Percentiles rank a stretch among this genome's conserved stretches.
Conservation (phyloP, 129 eudicot species). For the Solidago caesia region DNA sequence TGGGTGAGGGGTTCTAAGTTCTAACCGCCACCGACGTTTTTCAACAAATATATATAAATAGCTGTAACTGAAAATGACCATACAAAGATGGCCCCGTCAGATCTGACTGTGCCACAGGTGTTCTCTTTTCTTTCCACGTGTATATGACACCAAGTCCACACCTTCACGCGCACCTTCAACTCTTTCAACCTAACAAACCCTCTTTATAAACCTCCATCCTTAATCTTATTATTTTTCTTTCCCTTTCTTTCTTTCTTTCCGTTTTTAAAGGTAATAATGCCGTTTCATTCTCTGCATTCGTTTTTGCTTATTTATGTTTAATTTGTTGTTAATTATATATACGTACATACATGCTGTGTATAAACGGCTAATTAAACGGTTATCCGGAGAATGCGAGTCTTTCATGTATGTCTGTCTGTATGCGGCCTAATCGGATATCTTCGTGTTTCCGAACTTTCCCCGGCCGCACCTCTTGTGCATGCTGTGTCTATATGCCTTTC, state of each 20-base stretch:
- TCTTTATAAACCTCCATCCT: slow-evolving; percentile 37
- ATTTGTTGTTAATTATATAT: slow-evolving; percentile 10
- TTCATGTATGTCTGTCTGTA: not conserved
- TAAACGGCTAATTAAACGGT: too few species aligned
- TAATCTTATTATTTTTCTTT: not conserved
- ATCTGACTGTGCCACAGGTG: slow-evolving; percentile 51
- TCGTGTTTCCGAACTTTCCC: too few species aligned
- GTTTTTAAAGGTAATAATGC: slow-evolving; percentile 33
- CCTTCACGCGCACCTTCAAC: slow-evolving; percentile 1
- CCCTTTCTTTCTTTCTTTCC: slow-evolving; percentile 32
- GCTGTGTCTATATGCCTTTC: not conserved
- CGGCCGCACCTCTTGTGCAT: too few species aligned
- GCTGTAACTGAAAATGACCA: slow-evolving; percentile 58
- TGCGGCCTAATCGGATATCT: too few species aligned
- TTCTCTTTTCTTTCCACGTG: slow-evolving; percentile 54
- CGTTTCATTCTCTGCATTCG: slow-evolving; percentile 15
- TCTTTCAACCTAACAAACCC: slow-evolving; percentile 11
- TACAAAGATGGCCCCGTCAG: slow-evolving; percentile 59
- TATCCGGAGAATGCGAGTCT: too few species aligned
- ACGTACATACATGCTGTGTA: too few species aligned
- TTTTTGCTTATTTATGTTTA: not conserved
- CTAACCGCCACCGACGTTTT: slow-evolving; percentile 50
- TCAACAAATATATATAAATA: slow-evolving; percentile 9
- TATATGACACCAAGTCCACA: slow-evolving; percentile 26
- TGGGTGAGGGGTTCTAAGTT: slow-evolving; percentile 21